Evolutionary conservation across 2,329 filamentous ascomycete species (phyloP), one percentile per base, ranked within the genome.

Genomic region (Chaetomium strumarium): DNA sequence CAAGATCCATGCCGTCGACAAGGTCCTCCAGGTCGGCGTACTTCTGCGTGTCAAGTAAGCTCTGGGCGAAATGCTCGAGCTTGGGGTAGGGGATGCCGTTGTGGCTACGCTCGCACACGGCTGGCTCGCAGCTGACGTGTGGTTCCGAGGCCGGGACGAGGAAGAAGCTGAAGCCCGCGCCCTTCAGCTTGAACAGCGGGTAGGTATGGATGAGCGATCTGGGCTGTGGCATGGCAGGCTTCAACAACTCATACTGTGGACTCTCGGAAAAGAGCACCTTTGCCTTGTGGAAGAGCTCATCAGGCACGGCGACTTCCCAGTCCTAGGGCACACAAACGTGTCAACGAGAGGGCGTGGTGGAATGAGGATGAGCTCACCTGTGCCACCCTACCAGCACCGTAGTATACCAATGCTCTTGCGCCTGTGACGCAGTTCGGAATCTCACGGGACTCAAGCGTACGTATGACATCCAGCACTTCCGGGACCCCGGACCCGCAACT

Each of bases 291-390:
- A 48, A 43, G 6, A 29, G 37, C 11, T 48, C 44, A 29, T 41
- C 45, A 29, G 50, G 39, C 5, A 47, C 44, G 20, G 30, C 33
- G 31, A 52, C n/a, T 19, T 52, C 44, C 50, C 50, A 52, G 33
- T 52, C 33, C 44, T 52, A 31, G 6, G 17, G 9, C 24, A 24
- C 24, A 24, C 24, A 24, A 24, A 24, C 24, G 4, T 24, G 24
- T 24, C 24, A 24, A 24, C 7, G 24, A 24, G 24, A 7, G 4
- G 24, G 24, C 24, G 4, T 24, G 4, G 24, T 24, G 24, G 24
- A 24, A 24, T 24, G 24, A 24, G 24, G 24, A 24, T 7, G 29
- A n/a, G 34, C 34, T 17, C 14, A 52, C 50, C 39, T 41, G 19
- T 16, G 50, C 44, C 9, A 52, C 44, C 19, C 38, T 37, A 30